phyloP scores from a whole-genome alignment of 192 early-diverging fungal genomes.

The Gamsiella multidivaricata region DNA sequence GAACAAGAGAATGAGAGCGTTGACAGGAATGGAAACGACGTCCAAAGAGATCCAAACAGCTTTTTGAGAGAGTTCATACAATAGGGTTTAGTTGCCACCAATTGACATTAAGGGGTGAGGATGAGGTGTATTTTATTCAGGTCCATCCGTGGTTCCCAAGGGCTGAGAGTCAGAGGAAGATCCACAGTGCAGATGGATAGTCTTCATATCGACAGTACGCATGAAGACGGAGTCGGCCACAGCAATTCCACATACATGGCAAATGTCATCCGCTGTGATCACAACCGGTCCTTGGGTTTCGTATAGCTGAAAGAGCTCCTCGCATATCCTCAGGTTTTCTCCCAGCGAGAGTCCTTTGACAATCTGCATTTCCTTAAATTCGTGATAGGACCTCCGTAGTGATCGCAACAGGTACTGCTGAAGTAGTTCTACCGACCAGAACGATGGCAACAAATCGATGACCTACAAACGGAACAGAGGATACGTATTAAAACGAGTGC shows the following conservation, averaged over 20 bases:
- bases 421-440: slow-evolving; percentile 64
- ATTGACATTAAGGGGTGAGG: not conserved
- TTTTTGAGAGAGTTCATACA: no score
- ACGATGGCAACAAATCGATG: slow-evolving; percentile 57
- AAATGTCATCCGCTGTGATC: slow-evolving; percentile 52
- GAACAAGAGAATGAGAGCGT: no score
- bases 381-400: slow-evolving; percentile 58
- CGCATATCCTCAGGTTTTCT: slow-evolving; percentile 59
- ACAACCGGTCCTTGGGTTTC: slow-evolving; percentile 55
- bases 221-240: slow-evolving; percentile 57
- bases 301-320: slow-evolving; percentile 54
- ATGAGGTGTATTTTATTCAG: not conserved
- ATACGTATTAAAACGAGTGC: no score
- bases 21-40: no score
- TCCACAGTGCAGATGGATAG: slow-evolving; percentile 58
- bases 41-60: no score
- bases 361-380: slow-evolving; percentile 59
- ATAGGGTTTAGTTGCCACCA: not conserved
- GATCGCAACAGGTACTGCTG: slow-evolving; percentile 59
- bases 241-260: slow-evolving; percentile 52
- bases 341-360: slow-evolving; percentile 60
- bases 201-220: slow-evolving; percentile 43
- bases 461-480: slow-evolving; percentile 40
- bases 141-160: not conserved
- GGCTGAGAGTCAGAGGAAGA: not conserved